These are phyloP conservation scores for Stephanodiscus minutulus DNA, from an alignment of 108 stramenopile genomes.

Conservation along the genomic window DNA sequence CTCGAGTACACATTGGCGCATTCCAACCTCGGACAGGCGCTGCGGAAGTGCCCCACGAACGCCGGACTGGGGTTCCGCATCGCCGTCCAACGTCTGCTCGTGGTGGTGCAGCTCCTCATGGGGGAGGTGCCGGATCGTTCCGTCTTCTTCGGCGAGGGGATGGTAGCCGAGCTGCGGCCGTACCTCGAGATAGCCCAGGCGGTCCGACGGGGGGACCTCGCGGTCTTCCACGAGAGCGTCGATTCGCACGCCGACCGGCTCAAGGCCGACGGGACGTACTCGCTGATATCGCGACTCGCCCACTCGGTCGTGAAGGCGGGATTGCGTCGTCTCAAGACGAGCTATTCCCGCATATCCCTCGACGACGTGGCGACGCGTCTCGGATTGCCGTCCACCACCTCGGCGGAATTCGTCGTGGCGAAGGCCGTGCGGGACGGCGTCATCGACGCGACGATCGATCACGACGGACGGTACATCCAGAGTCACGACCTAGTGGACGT, in stretches of 20 bases:
- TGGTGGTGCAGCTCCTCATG: conserved; percentile 95
- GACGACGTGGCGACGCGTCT: conserved; percentile 85
- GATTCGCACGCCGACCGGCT: conserved; percentile 66
- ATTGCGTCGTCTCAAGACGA: conserved; percentile 90
- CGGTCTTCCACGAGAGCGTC: conserved; percentile 81
- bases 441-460: conserved; percentile 98
- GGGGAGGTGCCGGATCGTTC: conserved; percentile 95
- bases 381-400: conserved; percentile 77
- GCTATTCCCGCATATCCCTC: conserved; percentile 50
- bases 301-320: conserved; percentile 99
- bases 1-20: conserved; percentile 95
- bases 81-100: conserved; percentile 80
- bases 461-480: conserved; percentile 87
- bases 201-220: conserved; percentile 94
- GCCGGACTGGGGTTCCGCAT: conserved; percentile 92
- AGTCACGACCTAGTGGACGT: conserved; percentile 94
- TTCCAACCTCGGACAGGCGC: conserved; percentile 91
- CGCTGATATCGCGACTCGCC: conserved; percentile 93
- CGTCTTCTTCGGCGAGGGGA: conserved; percentile 80
- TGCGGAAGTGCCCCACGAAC: conserved; percentile 94
- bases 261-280: conserved; percentile 86
- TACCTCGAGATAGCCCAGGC: conserved; percentile 95
- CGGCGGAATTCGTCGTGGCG: conserved; percentile 97
- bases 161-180: conserved; percentile 80
- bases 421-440: conserved; percentile 99